Base-by-base conservation (phyloP, 1,284 basidiomycete species). In the Anthracocystis panici-leucophaei region DNA sequence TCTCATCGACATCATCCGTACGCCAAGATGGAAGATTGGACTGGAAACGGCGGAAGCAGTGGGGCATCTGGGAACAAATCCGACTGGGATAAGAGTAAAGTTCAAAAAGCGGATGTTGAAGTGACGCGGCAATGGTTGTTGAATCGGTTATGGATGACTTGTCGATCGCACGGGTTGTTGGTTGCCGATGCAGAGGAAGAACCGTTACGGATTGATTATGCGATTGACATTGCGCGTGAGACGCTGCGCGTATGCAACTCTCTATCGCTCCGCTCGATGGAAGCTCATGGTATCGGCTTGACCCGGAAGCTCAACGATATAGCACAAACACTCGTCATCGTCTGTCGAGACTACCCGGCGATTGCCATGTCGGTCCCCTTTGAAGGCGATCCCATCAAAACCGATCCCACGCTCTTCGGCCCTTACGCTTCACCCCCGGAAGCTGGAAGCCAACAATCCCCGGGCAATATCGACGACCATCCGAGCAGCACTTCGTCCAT, bases 221-320 rank as follows among this genome's bases (percentile, higher is more conserved):
- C 79, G 2, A 71, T 81, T 48, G 70, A 78, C 54, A 76, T 81
- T 33, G 79, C 79, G 3, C 59, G 77, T n/a, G 67, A 75, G 46
- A 78, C 72, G 21, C 44, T 78, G n/a, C 61, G 75, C 3, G 68
- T 80, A 7, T 80, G 79, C 68, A 74, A 76, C 60, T 63, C 65
- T 25, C 65, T 81, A 11, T 60, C 65, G 12, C 57, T 79, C 14
- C 52, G 72, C 2, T 58, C 66, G 18, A 81, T 81, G 79, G 79
- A 81, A 48, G 79, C 77, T 38, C 79, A 81, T 42, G 79, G 79
- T 11, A 74, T 81, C 29, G 79, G 79, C 2, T 52, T 79, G 14
- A 73, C 75, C 8, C 54, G 75, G 5, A 81, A 81, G 45, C 60
- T 81, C 29, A 79, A 79, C 66, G 79, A 81, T 51, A 78, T 81